Evolutionary conservation across 2,329 filamentous ascomycete species (phyloP).

Genomic region (Colletotrichum lentis): DNA sequence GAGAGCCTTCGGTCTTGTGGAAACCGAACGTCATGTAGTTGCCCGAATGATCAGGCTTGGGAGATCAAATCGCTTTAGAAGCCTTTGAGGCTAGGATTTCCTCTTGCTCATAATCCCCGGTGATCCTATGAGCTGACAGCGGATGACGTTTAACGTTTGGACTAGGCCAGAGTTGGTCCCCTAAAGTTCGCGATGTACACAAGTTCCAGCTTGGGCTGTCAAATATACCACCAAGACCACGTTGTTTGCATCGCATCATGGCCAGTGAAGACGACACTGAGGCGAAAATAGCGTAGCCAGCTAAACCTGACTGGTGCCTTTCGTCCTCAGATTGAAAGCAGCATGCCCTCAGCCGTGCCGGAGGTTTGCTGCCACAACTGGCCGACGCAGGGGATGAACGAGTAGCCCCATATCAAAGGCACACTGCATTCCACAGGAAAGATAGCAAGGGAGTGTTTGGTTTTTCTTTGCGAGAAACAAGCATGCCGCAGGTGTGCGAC

Average conservation of each 20-base stretch:
- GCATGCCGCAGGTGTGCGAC: constrained; percentile 11
- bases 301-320: neutral
- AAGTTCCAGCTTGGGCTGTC: too few species aligned
- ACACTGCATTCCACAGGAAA: constrained; percentile 11
- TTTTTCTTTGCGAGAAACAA: constrained; percentile 15
- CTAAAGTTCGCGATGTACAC: too few species aligned
- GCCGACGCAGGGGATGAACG: neutral
- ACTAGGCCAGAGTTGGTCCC: too few species aligned
- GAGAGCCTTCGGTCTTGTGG: neutral
- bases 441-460: constrained; percentile 5
- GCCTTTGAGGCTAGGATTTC: neutral
- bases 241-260: neutral
- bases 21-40: neutral
- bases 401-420: neutral
- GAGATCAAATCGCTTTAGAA: neutral
- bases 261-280: neutral
- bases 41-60: neutral
- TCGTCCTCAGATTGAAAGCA: neutral
- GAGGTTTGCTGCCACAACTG: neutral
- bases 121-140: neutral
- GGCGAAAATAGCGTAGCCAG: neutral
- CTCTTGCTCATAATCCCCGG: neutral
- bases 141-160: neutral
- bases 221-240: neutral
- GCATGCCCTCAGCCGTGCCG: neutral